These are phyloP conservation scores for Vanrija pseudolonga DNA, from an alignment of 1,284 basidiomycete genomes.

Conservation along the genomic window DNA sequence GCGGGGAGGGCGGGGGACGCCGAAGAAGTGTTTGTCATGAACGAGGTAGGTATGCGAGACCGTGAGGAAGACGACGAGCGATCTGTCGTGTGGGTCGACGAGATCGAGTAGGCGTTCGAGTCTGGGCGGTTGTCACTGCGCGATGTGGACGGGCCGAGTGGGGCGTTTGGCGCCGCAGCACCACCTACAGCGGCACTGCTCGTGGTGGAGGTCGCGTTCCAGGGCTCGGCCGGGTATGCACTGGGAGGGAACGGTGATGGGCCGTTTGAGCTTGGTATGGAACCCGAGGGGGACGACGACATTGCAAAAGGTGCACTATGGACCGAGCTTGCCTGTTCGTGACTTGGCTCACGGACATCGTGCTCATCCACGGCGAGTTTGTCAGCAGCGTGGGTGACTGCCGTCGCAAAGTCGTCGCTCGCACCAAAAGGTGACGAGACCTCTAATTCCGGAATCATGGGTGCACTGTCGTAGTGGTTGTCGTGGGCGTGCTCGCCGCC, in stretches of 20 bases:
- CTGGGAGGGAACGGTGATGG: slow-evolving; percentile 10
- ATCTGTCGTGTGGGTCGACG: slow-evolving; percentile 15
- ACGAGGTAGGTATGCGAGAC: slow-evolving; percentile 3
- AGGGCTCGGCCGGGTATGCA: slow-evolving; percentile 13
- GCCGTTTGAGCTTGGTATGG: slow-evolving; percentile 8
- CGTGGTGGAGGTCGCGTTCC: slow-evolving; percentile 1
- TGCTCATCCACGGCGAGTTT: too few relatives aligned
- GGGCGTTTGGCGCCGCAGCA: neutral
- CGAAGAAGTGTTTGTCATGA: neutral
- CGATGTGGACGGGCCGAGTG: slow-evolving; percentile 1
- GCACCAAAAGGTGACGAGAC: slow-evolving; percentile 7
- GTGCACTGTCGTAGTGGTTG: neutral
- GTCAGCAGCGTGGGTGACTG: too few relatives aligned
- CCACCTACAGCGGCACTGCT: neutral
- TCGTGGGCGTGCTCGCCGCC: neutral
- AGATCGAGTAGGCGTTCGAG: slow-evolving; percentile 19
- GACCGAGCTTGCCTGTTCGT: neutral
- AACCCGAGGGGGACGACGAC: slow-evolving; percentile 4
- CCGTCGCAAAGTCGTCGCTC: too few relatives aligned
- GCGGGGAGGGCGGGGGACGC: slow-evolving; percentile 4
- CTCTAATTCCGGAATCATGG: slow-evolving; percentile 16
- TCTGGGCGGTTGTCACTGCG: slow-evolving; percentile 6
- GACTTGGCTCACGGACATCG: neutral
- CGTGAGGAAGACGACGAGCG: slow-evolving; percentile 19
- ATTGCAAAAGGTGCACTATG: too few relatives aligned